Evolutionary conservation across 2,329 filamentous ascomycete species (phyloP), one percentile per base, ranked within the genome.

Genomic region (Sporothrix schenckii): DNA sequence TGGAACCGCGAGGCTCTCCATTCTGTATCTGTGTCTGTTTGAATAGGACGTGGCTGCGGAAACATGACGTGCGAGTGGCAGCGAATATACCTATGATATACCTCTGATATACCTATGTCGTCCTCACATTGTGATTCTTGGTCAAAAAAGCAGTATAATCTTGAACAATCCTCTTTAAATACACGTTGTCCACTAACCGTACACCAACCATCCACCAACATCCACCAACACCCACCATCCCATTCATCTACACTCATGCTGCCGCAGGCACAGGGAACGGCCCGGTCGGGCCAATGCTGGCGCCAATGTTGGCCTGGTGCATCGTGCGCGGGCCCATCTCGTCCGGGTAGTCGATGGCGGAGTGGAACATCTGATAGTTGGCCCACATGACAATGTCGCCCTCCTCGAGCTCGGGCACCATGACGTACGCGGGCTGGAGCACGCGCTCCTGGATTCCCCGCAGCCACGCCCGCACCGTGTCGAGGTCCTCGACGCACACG

Each of bases 331-430:
- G 74, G 0, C 81, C 81, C 65, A 77, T 79, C 41, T 76, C 76
- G 44, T 77, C 75, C 0, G 80, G 81, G 71, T 83, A 83, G 73
- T 83, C 82, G 19, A 83, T 76, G 0, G 80, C 80, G 0, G 79
- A 79, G 71, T 83, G 82, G 72, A 83, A 81, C 68, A 78, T 72
- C 69, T 80, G 78, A 70, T 79, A 82, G 73, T 83, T 83, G 54
- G 81, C 80, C 80, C 80, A 83, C 74, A 82, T 78, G 49, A 79
- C 75, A n/a, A 83, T 78, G 72, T 84, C 82, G 1, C 82, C 82
- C 63, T 82, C 80, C 4, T 82, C 80, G 1, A 79, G 71, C 6
- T 75, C 76, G 0, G 80, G 80, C 5, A 81, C 74, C 71, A 81
- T 75, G 58, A 84, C 78, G 70, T 81, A 82, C 73, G 83, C 82